These are phyloP conservation scores for Zygnema circumcarinatum DNA, from an alignment of 139 green algal genomes.

Conservation along the genomic window DNA sequence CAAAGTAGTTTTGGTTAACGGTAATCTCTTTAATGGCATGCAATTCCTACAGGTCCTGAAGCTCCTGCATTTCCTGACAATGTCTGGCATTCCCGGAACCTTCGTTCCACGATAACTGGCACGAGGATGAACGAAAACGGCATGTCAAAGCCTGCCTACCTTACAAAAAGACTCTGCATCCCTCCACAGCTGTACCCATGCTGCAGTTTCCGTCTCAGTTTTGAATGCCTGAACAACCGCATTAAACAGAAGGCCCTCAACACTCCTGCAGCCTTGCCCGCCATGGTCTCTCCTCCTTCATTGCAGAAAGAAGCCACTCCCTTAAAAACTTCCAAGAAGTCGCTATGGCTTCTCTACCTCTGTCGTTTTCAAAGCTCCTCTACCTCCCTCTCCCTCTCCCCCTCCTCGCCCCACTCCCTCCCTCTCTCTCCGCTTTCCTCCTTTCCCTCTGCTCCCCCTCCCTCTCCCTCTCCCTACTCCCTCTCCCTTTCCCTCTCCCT, in stretches of 20 bases:
- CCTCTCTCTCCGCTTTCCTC: background rate
- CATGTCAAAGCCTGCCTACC: no score
- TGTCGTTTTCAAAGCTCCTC: background rate
- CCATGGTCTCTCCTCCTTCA: background rate
- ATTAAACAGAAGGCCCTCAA: no score
- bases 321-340: background rate
- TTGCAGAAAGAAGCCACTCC: no score
- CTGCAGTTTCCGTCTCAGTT: background rate
- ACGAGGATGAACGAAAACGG: no score
- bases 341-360: background rate
- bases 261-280: background rate
- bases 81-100: no score
- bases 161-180: background rate
- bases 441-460: background rate
- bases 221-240: no score
- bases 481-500: background rate
- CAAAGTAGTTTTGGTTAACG: no score
- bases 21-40: no score
- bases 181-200: background rate
- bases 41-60: no score
- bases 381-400: background rate
- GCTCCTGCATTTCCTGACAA: no score
- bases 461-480: background rate
- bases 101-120: no score
- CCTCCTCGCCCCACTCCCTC: background rate